Evolutionary conservation across 345 rosid genomes (phyloP), one percentile per base, ranked within the genome.

Genomic region (Mangifera indica): DNA sequence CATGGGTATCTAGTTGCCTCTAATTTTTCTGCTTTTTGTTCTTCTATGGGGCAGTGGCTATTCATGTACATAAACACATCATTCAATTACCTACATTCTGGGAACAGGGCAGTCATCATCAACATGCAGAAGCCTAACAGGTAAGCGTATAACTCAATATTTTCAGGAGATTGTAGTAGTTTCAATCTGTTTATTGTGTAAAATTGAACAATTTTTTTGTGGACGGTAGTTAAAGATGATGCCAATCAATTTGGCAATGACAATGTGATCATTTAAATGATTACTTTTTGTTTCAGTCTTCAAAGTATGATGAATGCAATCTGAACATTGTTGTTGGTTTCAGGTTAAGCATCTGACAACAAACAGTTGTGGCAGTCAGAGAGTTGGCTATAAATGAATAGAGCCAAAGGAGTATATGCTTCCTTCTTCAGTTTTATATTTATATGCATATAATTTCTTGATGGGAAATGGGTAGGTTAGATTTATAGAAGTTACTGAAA

Each of bases 1-100:
- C 3, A 46, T 40, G 37, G 29, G 44, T 3, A n/a, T 73, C 24
- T 26, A 7, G 22, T 69, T 46, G n/a, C 18, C 52, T 74, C 60
- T 74, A 13, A 72, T 20, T 17, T 6, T 57, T 37, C 17, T 2
- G 7, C 22, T 25, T 53, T 63, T 63, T 45, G 15, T 56, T 67
- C 77, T 18, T 7, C 32, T 6, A 21, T 32, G 13, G 60, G 69
- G 70, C 81, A 70, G 80, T 67, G 79, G 55, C 65, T 71, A 56
- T 40, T 60, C 60, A 9, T 72, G 78, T 77, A 65, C 46, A 74
- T 68, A 74, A 59, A 26, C 26, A 51, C 13, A 37, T 69, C 21
- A 22, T 44, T 46, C 63, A 55, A 58, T 62, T 64, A 75, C 25
- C 48, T 42, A 24, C 15, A 9, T 15, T n/a, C 14, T 29, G 48